Percentiles rank a stretch among this genome's conserved stretches.
Evolutionary conservation across 225 moss, liverwort and hornwort genomes (phyloP).

Genomic region (Thuidium tamariscinum): DNA sequence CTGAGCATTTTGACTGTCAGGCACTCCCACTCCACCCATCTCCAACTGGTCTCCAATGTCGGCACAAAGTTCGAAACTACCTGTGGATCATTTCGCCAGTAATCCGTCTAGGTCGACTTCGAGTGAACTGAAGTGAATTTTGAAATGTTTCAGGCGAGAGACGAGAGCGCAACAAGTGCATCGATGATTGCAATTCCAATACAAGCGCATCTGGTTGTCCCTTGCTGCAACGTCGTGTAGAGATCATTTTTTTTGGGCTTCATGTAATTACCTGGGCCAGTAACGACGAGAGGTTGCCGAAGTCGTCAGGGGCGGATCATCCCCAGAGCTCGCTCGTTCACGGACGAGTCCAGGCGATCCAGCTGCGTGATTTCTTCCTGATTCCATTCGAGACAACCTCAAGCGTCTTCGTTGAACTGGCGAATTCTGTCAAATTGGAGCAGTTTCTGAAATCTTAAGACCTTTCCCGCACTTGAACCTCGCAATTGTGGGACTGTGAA

Average conservation of each 20-base stretch:
- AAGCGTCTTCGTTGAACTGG: background rate
- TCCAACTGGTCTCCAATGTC: background rate
- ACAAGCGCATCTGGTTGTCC: background rate
- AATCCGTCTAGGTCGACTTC: background rate
- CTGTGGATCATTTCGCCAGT: background rate
- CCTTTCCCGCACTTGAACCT: background rate
- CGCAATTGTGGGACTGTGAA: background rate
- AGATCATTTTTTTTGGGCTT: background rate
- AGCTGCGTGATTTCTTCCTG: background rate
- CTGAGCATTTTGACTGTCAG: background rate
- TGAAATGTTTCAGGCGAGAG: background rate
- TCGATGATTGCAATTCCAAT: background rate
- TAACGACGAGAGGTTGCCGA: conserved; percentile 18
- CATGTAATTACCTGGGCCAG: background rate
- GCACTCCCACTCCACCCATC: background rate
- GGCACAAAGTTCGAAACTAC: background rate
- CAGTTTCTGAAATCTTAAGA: background rate
- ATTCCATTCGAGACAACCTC: background rate
- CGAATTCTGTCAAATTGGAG: background rate
- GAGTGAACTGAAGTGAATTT: background rate
- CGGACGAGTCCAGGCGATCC: conserved; percentile 5
- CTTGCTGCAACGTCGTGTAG: background rate
- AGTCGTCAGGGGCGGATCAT: conserved; percentile 1
- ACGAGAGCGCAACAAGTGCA: background rate
- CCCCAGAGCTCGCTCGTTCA: background rate